These are phyloP conservation scores for Paulownia fortunei DNA, from an alignment of 257 asterid genomes.

Conservation along the genomic window DNA sequence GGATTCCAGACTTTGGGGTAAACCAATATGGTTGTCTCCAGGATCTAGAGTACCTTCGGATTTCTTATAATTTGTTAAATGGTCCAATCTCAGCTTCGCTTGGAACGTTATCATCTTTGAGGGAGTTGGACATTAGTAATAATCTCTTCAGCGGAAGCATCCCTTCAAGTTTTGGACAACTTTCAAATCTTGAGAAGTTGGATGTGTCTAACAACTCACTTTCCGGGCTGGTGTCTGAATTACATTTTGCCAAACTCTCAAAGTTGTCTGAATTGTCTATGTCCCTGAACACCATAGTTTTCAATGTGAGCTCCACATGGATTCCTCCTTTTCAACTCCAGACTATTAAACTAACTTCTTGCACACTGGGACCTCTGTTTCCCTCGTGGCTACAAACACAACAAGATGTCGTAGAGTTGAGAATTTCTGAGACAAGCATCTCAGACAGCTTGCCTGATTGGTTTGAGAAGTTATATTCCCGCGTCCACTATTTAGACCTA, in stretches of 20 bases:
- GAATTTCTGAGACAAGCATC: slow-evolving; percentile 20
- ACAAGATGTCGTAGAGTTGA: not conserved
- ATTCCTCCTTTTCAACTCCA: slow-evolving; percentile 34
- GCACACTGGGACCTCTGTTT: slow-evolving; percentile 29
- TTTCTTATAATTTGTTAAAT: slow-evolving; percentile 21
- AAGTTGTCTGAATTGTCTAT: slow-evolving; percentile 25
- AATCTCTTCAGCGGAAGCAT: slow-evolving; percentile 21
- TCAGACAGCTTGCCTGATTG: slow-evolving; percentile 31
- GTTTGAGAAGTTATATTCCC: slow-evolving; percentile 16
- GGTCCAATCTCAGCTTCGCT: slow-evolving; percentile 22
- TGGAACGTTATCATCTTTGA: slow-evolving; percentile 23
- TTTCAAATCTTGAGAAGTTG: slow-evolving; percentile 24
- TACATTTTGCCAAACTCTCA: slow-evolving; percentile 17
- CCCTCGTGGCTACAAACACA: slow-evolving; percentile 37
- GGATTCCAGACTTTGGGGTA: slow-evolving; percentile 24
- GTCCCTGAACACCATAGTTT: slow-evolving; percentile 25
- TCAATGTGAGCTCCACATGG: slow-evolving; percentile 20
- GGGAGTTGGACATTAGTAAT: slow-evolving; percentile 30
- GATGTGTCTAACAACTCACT: slow-evolving; percentile 34
- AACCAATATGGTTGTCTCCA: slow-evolving; percentile 9
- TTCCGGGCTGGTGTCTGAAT: slow-evolving; percentile 26
- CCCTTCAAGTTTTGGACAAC: slow-evolving; percentile 32
- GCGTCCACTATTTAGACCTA: slow-evolving; percentile 28
- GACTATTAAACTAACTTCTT: slow-evolving; percentile 23
- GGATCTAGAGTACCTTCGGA: slow-evolving; percentile 20